Conservation (phyloP, 2,329 filamentous ascomycete species). For the Fusarium burgessii region DNA sequence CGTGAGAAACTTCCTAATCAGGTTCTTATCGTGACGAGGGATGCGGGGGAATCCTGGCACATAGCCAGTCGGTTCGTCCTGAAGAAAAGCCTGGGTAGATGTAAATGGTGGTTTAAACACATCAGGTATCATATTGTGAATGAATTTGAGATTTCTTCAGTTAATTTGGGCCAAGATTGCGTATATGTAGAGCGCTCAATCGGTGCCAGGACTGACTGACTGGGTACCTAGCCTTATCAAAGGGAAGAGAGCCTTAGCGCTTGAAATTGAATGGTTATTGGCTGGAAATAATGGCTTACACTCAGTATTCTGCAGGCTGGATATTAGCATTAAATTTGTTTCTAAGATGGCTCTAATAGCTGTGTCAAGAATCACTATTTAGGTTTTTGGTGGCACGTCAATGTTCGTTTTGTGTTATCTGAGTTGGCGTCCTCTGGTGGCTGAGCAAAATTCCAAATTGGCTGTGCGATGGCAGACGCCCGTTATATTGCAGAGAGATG, state of each 20-base stretch:
- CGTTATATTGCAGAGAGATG: too few relatives aligned
- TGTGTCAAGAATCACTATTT: too few relatives aligned
- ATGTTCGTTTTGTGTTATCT: too few relatives aligned
- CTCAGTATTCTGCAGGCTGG: too few relatives aligned
- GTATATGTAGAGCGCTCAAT: too few relatives aligned
- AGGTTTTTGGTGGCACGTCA: too few relatives aligned
- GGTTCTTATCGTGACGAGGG: not conserved
- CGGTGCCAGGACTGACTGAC: not conserved
- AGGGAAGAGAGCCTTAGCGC: not conserved
- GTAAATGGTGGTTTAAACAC: not conserved
- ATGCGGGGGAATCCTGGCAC: not conserved
- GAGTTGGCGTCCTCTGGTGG: too few relatives aligned
- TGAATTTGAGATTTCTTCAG: not conserved
- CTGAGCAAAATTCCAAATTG: too few relatives aligned
- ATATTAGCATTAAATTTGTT: too few relatives aligned
- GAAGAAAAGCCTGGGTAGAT: not conserved
- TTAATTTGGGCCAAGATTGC: too few relatives aligned
- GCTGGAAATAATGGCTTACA: not conserved
- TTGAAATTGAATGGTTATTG: not conserved
- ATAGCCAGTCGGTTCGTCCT: not conserved
- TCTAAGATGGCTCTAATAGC: too few relatives aligned
- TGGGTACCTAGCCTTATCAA: not conserved
- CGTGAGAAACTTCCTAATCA: not conserved
- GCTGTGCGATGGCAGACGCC: too few relatives aligned
- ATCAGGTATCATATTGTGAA: accelerated